Evolutionary conservation across 495 filamentous ascomycete genomes (phyloP), one percentile per base, ranked within the genome.

Genomic region (Aspergillus homomorphus): DNA sequence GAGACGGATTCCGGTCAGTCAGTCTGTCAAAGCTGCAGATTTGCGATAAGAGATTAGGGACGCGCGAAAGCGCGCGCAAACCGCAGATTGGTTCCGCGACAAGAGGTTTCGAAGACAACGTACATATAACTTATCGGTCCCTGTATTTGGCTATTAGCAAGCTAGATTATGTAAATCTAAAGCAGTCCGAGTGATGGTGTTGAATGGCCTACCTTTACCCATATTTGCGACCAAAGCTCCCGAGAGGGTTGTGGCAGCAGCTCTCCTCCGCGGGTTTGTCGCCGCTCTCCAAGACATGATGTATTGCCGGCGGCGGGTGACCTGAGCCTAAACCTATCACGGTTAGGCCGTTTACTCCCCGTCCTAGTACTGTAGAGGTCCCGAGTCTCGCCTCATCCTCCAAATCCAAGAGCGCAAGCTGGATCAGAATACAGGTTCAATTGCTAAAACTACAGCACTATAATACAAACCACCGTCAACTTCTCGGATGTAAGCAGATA

Each of bases 81-180:
- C 42, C 30, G 18, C 19, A 54, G 33, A 53, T 22, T 41, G 15
- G 21, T 45, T 55, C n/a, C n/a, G n/a, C n/a, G n/a, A n/a, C n/a
- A n/a, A n/a, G 10, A 26, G n/a, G 42, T 23, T 30, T 43, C 28
- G 44, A 18, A 30, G 18, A 49, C 46, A 45, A 57, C 81, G 50
- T 82, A 87, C 84, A 72, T 95, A 93, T 59, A 92, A 81, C 69
- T 92, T 92, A 64, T 87, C 84, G 49, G 83, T 85, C 69, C 84
- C 83, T 86, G 54, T 12, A 43, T 45, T 28, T n/a, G n/a, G n/a
- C 42, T 21, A 50, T 69, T 60, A 70, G 63, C 22, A 45, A n/a
- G 6, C 6, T 18, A 46, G 10, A 26, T 2, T 28, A 28, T 45
- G 16, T 12, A 53, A 43, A 16, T 16, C 22, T 19, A 8, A 24